Percentiles rank a stretch among this genome's conserved stretches.
These are phyloP conservation scores for Boletus insuetus DNA, from an alignment of 768 basidiomycete species.

Conservation along the genomic window DNA sequence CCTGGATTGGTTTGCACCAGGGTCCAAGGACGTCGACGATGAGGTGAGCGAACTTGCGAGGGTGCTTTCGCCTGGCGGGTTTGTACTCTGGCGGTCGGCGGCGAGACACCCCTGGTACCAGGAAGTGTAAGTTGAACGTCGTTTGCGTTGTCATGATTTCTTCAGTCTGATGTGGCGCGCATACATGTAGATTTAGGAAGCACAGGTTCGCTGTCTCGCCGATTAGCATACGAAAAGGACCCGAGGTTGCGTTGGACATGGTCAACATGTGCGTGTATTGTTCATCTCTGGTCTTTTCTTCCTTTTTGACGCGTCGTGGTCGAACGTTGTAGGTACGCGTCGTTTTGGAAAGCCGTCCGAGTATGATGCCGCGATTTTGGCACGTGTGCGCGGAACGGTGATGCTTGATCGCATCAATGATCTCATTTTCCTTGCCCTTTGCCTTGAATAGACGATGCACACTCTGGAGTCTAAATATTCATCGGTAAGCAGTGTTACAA, in stretches of 20 bases:
- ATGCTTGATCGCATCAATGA: too few species aligned
- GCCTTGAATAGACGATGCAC: too few species aligned
- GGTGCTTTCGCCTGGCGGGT: constrained; percentile 56
- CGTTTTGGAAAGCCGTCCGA: constrained; percentile 31
- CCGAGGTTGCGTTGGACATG: constrained; percentile 51
- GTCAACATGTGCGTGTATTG: constrained; percentile 60
- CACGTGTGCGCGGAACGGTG: too few species aligned
- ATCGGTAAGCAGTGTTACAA: too few species aligned
- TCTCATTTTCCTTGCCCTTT: too few species aligned
- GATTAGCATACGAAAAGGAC: constrained; percentile 51
- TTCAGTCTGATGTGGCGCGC: too few species aligned
- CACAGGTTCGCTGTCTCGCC: constrained; percentile 53
- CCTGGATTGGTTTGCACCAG: constrained; percentile 51
- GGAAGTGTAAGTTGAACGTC: constrained; percentile 35
- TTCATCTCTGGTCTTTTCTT: neutral
- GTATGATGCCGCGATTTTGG: too few species aligned
- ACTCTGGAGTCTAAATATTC: too few species aligned
- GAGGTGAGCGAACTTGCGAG: constrained; percentile 55
- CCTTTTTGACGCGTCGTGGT: neutral
- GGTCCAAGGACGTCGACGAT: constrained; percentile 44
- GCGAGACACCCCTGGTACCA: constrained; percentile 67
- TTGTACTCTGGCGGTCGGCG: constrained; percentile 66
- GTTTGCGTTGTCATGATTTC: too few species aligned
- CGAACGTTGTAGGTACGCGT: constrained; percentile 26
- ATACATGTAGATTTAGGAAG: constrained; percentile 41